Percentiles rank a stretch among this genome's conserved stretches.
These are phyloP conservation scores for Thielaviopsis musarum DNA, from an alignment of 2,329 filamentous ascomycete genomes.

Conservation along the genomic window DNA sequence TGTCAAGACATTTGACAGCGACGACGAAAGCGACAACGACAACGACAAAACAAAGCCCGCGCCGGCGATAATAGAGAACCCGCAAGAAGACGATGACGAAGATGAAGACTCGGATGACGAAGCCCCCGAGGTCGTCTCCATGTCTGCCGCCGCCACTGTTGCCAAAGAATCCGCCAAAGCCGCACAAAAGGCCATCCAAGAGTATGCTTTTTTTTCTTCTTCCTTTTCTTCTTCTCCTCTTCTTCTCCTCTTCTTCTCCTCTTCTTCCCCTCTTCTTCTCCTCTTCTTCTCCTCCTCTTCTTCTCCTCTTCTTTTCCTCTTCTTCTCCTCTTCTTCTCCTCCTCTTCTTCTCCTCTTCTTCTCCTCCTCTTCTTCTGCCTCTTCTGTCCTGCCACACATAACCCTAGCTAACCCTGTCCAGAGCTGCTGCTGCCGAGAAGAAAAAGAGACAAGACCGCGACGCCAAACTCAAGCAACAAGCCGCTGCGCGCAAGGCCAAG, in stretches of 20 bases:
- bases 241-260: too few species aligned
- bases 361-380: constrained; percentile 3
- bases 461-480: constrained; percentile 37
- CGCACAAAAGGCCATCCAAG: constrained; percentile 31
- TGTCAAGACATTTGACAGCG: constrained; percentile 10
- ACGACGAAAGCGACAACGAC: constrained; percentile 5
- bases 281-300: constrained; percentile 2
- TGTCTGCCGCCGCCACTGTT: constrained; percentile 29
- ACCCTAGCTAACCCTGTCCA: constrained; percentile 15
- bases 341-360: neutral
- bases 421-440: constrained; percentile 34
- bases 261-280: neutral
- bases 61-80: neutral
- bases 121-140: constrained; percentile 42
- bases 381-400: neutral
- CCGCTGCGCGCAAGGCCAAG: constrained; percentile 28
- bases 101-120: constrained; percentile 34
- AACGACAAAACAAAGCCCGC: neutral
- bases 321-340: constrained; percentile 1
- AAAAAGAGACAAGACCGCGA: constrained; percentile 39
- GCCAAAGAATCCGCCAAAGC: constrained; percentile 29
- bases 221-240: neutral
- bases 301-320: constrained; percentile 1
- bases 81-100: neutral
- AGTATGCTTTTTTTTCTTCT: constrained; percentile 24